phyloP scores from a whole-genome alignment of 148 eudicot species.

The Heliamphora exappendiculata region DNA sequence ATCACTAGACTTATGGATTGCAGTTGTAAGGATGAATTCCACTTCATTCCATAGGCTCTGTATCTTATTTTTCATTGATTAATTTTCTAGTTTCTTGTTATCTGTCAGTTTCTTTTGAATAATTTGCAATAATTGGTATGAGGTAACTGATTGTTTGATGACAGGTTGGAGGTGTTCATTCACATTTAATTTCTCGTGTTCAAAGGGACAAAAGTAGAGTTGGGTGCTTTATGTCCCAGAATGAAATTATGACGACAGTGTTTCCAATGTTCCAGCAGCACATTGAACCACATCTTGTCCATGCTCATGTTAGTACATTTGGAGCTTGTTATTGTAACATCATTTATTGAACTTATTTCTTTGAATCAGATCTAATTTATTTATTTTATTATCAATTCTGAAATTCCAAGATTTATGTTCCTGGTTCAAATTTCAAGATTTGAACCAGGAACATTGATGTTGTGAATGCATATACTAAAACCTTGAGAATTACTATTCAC shows the following conservation, averaged over 20 bases:
- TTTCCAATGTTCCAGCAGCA: slow-evolving; percentile 98
- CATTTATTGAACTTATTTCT: not conserved
- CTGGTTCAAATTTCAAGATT: not conserved
- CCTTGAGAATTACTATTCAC: not conserved
- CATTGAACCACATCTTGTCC: slow-evolving; percentile 99
- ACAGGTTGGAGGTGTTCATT: slow-evolving; percentile 99
- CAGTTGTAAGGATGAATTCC: slow-evolving; percentile 69
- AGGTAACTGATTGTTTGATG: slow-evolving; percentile 20
- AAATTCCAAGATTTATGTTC: not conserved
- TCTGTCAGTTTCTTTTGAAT: slow-evolving; percentile 1
- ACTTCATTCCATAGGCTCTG: not conserved
- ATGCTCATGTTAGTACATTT: slow-evolving; percentile 81
- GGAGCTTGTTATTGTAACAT: not conserved
- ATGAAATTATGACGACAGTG: slow-evolving; percentile 91
- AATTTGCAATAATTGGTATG: not conserved
- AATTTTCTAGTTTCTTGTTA: not conserved
- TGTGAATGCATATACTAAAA: not conserved
- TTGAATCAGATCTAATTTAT: not conserved
- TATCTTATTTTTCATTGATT: slow-evolving; percentile 3
- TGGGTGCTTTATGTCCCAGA: slow-evolving; percentile 83
- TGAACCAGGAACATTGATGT: not conserved
- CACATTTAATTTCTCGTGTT: slow-evolving; percentile 93
- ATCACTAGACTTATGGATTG: slow-evolving; percentile 92
- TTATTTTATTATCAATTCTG: not conserved
- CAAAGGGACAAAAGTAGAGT: slow-evolving; percentile 92